phyloP scores from a whole-genome alignment of 768 basidiomycete species.

The Hemileccinum rubropunctum region DNA sequence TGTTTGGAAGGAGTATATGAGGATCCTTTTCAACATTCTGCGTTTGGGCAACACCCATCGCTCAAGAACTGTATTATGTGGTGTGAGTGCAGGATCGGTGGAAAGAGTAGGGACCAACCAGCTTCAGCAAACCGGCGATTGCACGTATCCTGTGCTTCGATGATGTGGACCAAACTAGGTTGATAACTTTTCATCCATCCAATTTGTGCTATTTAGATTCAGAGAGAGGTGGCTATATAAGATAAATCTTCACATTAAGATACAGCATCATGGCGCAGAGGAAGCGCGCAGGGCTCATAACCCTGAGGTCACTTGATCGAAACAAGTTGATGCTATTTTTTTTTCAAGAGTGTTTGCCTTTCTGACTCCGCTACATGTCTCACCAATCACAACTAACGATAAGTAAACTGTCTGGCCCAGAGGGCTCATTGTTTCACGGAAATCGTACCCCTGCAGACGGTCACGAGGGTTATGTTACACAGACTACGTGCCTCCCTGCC shows the following conservation, averaged over 20 bases:
- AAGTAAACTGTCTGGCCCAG: too few species aligned
- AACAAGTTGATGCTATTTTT: slow-evolving; percentile 39
- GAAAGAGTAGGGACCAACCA: not conserved
- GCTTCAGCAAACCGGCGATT: not conserved
- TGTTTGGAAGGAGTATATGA: slow-evolving; percentile 36
- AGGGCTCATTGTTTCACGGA: too few species aligned
- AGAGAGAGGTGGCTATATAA: not conserved
- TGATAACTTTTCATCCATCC: too few species aligned
- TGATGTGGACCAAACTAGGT: not conserved
- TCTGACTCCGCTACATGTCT: too few species aligned
- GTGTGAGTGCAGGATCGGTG: not conserved
- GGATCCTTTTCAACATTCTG: not conserved
- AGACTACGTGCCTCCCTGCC: too few species aligned
- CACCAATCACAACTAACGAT: too few species aligned
- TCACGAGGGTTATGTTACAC: too few species aligned
- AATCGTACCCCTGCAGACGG: too few species aligned
- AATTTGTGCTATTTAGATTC: too few species aligned
- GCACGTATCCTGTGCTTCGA: too few species aligned
- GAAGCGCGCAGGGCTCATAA: slow-evolving; percentile 50
- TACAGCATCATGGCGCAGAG: slow-evolving; percentile 46
- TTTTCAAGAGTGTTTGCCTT: too few species aligned
- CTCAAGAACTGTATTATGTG: not conserved
- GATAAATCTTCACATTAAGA: too few species aligned
- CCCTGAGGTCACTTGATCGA: slow-evolving; percentile 50
- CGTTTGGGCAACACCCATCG: slow-evolving; percentile 4